Base-by-base conservation (phyloP, 257 asterid genomes). In the Ocimum tenuiflorum region DNA sequence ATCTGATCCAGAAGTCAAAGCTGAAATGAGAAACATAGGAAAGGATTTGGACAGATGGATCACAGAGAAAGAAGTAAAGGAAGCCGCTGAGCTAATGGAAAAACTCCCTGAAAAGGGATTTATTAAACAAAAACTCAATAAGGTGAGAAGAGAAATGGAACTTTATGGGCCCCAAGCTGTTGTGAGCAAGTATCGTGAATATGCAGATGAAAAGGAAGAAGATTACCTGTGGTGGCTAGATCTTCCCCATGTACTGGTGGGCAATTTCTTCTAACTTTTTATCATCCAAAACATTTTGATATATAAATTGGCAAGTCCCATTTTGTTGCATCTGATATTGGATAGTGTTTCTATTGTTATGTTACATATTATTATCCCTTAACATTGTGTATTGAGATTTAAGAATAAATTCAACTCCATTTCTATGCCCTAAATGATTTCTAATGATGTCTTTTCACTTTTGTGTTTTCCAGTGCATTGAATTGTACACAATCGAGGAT, bases 161-260 rank as follows among this genome's bases (percentile, higher is more conserved):
- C 79, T 88, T 54, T 94, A 81, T 70, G 99, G 99, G 42, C 92
- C 96, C 43, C 95, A 83, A 71, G 96, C 97, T 66, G 97, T 94
- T 56, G 94, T 86, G 75, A 86, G 95, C 85, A 94, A 94, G 82
- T 94, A 94, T 65, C 83, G 91, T 17, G 99, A 90, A 71, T 94
- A 88, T 84, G 79, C 88, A 54, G 92, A 90, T 43, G 91, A 83
- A 20, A 81, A 86, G 73, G 97, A 80, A 79, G 92, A 83, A 65
- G 99, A 94, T 75, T 82, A 85, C 72, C 78, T 94, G 70, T 94
- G 99, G 99, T 94, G 99, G 99, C 86, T 94, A 19, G 99, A 94
- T 81, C 85, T 94, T 69, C 91, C 95, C 14, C 72, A 27, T 74
- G 79, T 94, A 22, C 73, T 90, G 94, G 99, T 94, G 82, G 5